Base-by-base conservation (phyloP, 495 filamentous ascomycete genomes). In the Neurospora africana region DNA sequence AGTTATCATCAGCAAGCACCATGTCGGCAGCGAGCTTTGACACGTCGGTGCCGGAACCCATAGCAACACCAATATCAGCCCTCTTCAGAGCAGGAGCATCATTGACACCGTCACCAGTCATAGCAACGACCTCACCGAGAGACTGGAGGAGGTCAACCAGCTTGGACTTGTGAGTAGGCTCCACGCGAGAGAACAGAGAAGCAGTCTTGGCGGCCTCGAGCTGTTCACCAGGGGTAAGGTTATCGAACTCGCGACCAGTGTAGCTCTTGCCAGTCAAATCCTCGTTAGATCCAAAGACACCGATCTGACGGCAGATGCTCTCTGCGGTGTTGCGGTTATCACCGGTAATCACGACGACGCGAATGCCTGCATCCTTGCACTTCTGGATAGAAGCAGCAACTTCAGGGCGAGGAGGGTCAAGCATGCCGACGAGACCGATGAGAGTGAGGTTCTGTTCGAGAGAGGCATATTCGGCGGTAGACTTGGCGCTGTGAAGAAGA, bases 71-170 rank as follows among this genome's bases (percentile, higher is more conserved):
- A 82, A 99, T 99, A 79, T 99, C 96, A 5, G 95, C 90, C 82
- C 97, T 98, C 88, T 99, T 99, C 76, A 99, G 86, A 21, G 96
- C 96, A 47, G 96, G 96, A 2, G 96, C 96, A 84, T 99, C 96
- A 78, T 99, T 99, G 81, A 99, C 96, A 79, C 96, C 96, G 80
- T 99, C 96, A 76, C 96, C 96, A 72, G 96, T 99, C 96, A 99
- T 99, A 74, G 96, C 96, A 72, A 99, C 96, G 36, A 99, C 96
- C 79, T 98, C 93, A 74, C 93, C 92, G 74, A 92, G 84, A 35
- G 92, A 92, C 81, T 99, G 96, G 71, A 99, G 91, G 37, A 98
- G 89, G 82, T 99, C 96, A 58, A 99, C 95, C 36, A 99, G 89
- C 82, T 91, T 93, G 8, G 92, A 95, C 86, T 99, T 99, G 86